These are phyloP conservation scores for Liriodendron chinense DNA, from an alignment of 164 flowering plant species.

Conservation along the genomic window DNA sequence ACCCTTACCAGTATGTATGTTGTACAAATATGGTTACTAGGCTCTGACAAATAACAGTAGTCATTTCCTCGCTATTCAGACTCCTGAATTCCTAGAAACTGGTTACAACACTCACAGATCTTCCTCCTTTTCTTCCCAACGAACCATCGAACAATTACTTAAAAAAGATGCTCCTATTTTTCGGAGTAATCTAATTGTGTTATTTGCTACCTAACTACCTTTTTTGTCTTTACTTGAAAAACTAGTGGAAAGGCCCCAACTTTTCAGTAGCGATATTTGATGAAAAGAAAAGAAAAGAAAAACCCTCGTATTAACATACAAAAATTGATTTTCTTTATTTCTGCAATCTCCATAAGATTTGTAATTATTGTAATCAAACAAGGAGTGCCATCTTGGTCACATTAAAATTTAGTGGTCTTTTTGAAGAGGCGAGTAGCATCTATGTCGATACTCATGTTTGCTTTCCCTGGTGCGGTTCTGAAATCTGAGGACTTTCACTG, in stretches of 20 bases:
- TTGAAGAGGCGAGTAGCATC: not conserved
- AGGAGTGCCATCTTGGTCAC: no score
- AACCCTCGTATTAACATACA: no score
- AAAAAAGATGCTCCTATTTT: not conserved
- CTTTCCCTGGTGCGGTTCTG: not conserved
- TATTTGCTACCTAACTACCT: not conserved
- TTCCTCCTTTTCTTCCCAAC: not conserved
- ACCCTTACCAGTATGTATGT: no score
- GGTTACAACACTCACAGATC: not conserved
- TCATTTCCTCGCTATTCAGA: not conserved
- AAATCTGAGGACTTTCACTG: not conserved
- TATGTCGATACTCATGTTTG: no score
- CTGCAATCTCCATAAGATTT: not conserved
- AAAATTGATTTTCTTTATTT: no score
- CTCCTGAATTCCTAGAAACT: not conserved
- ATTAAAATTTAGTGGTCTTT: not conserved
- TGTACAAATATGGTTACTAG: no score
- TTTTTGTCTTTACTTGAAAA: no score
- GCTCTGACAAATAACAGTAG: not conserved
- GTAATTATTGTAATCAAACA: no score
- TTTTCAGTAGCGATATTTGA: no score
- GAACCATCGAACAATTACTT: not conserved
- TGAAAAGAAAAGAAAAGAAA: no score
- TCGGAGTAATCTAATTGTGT: not conserved
- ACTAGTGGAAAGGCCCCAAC: no score